Evolutionary conservation across 1,284 basidiomycete species (phyloP).

Genomic region (Sanguinoderma infundibulare): DNA sequence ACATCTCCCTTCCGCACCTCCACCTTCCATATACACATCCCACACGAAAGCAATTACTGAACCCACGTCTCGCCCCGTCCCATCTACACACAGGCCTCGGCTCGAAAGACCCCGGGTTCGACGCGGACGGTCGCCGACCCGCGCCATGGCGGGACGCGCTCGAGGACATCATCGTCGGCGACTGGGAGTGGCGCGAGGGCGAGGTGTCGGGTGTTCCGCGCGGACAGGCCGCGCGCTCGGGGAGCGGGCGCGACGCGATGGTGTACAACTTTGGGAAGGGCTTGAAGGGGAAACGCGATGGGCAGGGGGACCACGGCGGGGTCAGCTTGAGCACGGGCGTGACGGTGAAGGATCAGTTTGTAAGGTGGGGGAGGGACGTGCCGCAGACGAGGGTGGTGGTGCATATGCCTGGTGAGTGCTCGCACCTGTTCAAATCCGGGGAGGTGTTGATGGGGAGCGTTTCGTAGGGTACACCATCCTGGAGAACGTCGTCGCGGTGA

Average conservation of each 20-base stretch:
- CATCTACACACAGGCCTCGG: slow-evolving; percentile 45
- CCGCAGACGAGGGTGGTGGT: slow-evolving; percentile 56
- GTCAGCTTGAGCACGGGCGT: slow-evolving; percentile 31
- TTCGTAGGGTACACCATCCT: slow-evolving; percentile 77
- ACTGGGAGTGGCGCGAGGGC: slow-evolving; percentile 66
- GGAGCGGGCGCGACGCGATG: slow-evolving; percentile 24
- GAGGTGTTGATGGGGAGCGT: neutral
- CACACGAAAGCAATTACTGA: neutral
- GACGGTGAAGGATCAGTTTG: slow-evolving; percentile 53
- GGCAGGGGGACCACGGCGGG: slow-evolving; percentile 26
- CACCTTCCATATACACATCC: slow-evolving; percentile 36
- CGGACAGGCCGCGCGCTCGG: slow-evolving; percentile 19
- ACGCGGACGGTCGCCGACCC: slow-evolving; percentile 52
- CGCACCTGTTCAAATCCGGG: neutral
- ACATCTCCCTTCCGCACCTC: neutral
- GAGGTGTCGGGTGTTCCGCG: slow-evolving; percentile 50
- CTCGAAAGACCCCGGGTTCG: slow-evolving; percentile 37
- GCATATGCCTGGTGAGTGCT: slow-evolving; percentile 60
- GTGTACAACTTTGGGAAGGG: slow-evolving; percentile 33
- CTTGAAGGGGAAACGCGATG: slow-evolving; percentile 32
- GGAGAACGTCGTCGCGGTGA: slow-evolving; percentile 73
- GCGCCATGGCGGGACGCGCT: slow-evolving; percentile 54
- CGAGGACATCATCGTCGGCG: slow-evolving; percentile 65
- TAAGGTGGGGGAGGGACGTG: slow-evolving; percentile 55
- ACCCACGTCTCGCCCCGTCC: neutral